These are phyloP conservation scores for Phialocephala subalpina DNA, from an alignment of 2,329 filamentous ascomycete species.

Conservation along the genomic window DNA sequence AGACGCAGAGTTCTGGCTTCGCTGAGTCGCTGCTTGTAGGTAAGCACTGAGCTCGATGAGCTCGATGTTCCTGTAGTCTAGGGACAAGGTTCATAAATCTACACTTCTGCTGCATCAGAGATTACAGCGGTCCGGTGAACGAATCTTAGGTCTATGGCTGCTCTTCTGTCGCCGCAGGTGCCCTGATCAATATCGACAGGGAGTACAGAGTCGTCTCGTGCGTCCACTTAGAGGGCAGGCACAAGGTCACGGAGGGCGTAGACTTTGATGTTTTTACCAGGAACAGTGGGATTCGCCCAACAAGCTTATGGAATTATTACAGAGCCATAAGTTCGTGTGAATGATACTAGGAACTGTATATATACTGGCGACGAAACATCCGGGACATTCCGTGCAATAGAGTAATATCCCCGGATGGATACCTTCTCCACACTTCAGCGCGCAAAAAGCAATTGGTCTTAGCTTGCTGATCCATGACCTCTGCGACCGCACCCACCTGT, in stretches of 20 bases:
- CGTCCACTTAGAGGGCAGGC: background rate
- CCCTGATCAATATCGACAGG: background rate
- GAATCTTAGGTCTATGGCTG: background rate
- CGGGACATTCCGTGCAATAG: background rate
- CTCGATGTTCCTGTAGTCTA: background rate
- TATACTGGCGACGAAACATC: constrained; percentile 1
- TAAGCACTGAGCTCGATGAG: background rate
- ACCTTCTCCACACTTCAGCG: constrained; percentile 4
- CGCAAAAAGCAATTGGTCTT: constrained; percentile 3
- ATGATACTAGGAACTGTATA: background rate
- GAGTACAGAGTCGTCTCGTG: background rate
- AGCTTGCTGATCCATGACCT: background rate
- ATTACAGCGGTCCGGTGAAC: background rate
- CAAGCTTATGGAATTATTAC: constrained; percentile 6
- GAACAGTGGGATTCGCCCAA: background rate
- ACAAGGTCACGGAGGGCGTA: constrained; percentile 6
- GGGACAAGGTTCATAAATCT: background rate
- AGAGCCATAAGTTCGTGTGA: constrained; percentile 1
- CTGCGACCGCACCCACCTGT: background rate
- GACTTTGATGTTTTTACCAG: background rate
- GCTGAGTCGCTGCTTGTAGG: background rate
- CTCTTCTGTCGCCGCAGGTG: background rate
- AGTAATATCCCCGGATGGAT: background rate
- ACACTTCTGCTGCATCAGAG: background rate
- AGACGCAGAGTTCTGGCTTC: background rate